Base-by-base conservation (phyloP, 2,329 filamentous ascomycete genomes). In the Arthroderma sp. region DNA sequence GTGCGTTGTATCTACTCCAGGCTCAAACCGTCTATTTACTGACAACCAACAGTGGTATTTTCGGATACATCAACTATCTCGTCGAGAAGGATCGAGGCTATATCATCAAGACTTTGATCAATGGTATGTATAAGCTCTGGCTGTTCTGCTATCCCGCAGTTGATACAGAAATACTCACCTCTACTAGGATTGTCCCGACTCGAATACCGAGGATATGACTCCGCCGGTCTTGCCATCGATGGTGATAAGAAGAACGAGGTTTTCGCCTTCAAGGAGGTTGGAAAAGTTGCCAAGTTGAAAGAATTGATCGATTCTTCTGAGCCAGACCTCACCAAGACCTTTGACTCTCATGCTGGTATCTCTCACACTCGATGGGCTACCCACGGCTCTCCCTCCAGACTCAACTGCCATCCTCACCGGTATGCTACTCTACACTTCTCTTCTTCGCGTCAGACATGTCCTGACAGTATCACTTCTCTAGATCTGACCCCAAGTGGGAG, bases 231-330 rank as follows among this genome's bases (percentile, higher is more conserved):
- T 53, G 89, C 89, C 54, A 72, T 98, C 58, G 91, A 98, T 65
- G 91, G 91, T 52, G 85, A 98, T 76, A 96, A 95, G 80, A 94
- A 91, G 76, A 94, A 94, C 60, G 86, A 96, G 71, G 87, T 96
- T 55, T 78, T 86, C 54, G 88, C 91, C 51, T 96, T 87, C 78
- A 98, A 98, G 77, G 91, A 96, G 74, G 91, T 98, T 51, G 91
- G 91, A 74, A 98, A 98, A 80, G 91, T 98, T 51, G 86, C 82
- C 66, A 94, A 94, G 72, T 77, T 98, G 65, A 93, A 85, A 77
- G 74, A 88, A 71, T 82, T 96, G 66, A 89, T 96, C 58, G 86
- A 83, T 46, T 79, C 85, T 65, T 74, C 79, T 63, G 77, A 86
- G 60, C 76, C 87, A 68, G 85, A 98, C 69, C 73, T 87, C 57